Percentiles rank a stretch among this genome's conserved stretches.
Conservation (phyloP, 2,329 filamentous ascomycete species). For the Podosphaera aphanis region DNA sequence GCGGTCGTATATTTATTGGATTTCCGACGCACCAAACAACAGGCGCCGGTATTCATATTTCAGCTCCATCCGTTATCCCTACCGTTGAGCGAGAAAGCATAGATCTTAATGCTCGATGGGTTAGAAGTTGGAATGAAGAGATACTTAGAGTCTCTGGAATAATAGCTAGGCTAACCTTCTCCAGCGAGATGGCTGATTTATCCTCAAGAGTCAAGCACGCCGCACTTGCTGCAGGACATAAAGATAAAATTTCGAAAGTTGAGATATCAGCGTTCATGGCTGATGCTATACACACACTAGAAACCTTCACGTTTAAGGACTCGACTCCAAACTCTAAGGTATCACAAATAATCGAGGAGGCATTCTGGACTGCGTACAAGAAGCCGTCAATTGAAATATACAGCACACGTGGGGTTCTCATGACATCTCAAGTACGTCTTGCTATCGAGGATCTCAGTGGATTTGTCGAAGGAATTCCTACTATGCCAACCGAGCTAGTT, state of each 20-base stretch:
- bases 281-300: conserved; percentile 59
- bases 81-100: conserved; percentile 95
- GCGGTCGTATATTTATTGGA: conserved; percentile 82
- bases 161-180: conserved; percentile 67
- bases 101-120: conserved; percentile 84
- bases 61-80: conserved; percentile 84
- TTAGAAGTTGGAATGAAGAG: conserved; percentile 86
- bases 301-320: conserved; percentile 70
- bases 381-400: conserved; percentile 67
- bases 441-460: conserved; percentile 37
- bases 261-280: conserved; percentile 47
- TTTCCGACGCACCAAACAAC: conserved; percentile 97
- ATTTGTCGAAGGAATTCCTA: conserved; percentile 75
- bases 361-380: conserved; percentile 82
- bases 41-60: conserved; percentile 78
- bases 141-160: conserved; percentile 81
- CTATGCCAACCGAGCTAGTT: conserved; percentile 56
- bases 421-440: conserved; percentile 63
- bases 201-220: conserved; percentile 31
- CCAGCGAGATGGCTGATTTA: conserved; percentile 63
- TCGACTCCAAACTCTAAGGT: conserved; percentile 74
- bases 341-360: conserved; percentile 72
- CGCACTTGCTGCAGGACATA: conserved; percentile 19
- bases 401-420: conserved; percentile 66
- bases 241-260: conserved; percentile 32